Evolutionary conservation across 1,284 basidiomycete genomes (phyloP).

Genomic region (Melampsora larici-populina): DNA sequence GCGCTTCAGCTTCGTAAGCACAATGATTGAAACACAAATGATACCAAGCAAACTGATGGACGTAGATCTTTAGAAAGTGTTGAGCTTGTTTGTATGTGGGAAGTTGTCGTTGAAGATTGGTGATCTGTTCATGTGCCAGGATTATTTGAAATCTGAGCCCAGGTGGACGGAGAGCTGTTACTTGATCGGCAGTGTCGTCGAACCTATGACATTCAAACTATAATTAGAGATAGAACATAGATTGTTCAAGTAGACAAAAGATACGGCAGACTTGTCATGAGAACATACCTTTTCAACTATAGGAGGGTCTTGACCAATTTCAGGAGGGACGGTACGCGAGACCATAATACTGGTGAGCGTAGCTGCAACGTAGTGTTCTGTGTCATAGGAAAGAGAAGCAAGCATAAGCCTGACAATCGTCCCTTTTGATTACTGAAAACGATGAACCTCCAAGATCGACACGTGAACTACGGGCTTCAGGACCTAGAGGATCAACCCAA

Average conservation of each 20-base stretch:
- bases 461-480: not conserved
- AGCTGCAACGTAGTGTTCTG: not conserved
- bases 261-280: not conserved
- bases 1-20: constrained; percentile 4
- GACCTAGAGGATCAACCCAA: not conserved
- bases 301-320: not conserved
- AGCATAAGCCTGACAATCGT: not conserved
- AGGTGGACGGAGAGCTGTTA: not conserved
- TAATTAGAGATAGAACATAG: too few species aligned
- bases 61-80: constrained; percentile 15
- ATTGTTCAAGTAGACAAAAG: not conserved
- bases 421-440: not conserved
- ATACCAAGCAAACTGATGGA: constrained; percentile 35
- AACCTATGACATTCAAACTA: not conserved
- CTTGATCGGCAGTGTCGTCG: constrained; percentile 33
- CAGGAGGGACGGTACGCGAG: not conserved
- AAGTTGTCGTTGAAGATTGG: constrained; percentile 14
- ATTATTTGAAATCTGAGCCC: constrained; percentile 1
- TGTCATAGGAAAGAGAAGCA: not conserved
- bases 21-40: constrained; percentile 27
- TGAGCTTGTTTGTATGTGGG: constrained; percentile 27
- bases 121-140: constrained; percentile 16
- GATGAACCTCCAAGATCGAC: constrained; percentile 37
- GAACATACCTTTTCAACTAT: not conserved
- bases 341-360: constrained; percentile 2